Evolutionary conservation across 495 filamentous ascomycete genomes (phyloP).

Genomic region (Parachaetomium inaequale): DNA sequence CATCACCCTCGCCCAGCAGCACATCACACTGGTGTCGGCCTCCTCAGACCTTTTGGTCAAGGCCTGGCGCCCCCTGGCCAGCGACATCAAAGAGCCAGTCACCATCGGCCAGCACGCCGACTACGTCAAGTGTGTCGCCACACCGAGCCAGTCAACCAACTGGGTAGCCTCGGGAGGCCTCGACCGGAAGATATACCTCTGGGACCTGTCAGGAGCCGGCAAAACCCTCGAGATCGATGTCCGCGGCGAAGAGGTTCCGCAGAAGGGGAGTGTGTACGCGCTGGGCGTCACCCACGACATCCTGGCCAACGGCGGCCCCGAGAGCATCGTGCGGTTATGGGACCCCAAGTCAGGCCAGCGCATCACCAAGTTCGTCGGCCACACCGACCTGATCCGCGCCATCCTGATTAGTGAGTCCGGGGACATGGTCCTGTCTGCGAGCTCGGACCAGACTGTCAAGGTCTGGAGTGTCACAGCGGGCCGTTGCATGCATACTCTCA

Average conservation of each 20-base stretch:
- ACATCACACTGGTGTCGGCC: constrained; percentile 83
- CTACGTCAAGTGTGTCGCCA: constrained; percentile 92
- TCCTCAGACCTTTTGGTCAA: constrained; percentile 95
- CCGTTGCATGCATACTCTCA: constrained; percentile 93
- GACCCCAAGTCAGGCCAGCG: constrained; percentile 84
- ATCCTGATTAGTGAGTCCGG: constrained; percentile 85
- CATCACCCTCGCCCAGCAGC: constrained; percentile 77
- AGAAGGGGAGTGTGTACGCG: constrained; percentile 95
- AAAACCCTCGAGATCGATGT: constrained; percentile 82
- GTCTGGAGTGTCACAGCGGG: constrained; percentile 94
- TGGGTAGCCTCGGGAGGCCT: constrained; percentile 98
- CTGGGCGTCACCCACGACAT: constrained; percentile 68
- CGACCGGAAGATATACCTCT: constrained; percentile 85
- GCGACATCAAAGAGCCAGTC: constrained; percentile 62
- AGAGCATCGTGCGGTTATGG: constrained; percentile 91
- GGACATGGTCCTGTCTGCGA: constrained; percentile 89
- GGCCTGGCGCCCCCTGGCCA: constrained; percentile 84
- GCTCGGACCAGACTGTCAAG: constrained; percentile 95
- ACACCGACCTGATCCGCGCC: constrained; percentile 90
- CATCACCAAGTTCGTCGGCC: constrained; percentile 95
- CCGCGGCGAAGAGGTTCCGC: constrained; percentile 68
- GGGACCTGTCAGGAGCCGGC: constrained; percentile 86
- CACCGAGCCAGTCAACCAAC: constrained; percentile 61
- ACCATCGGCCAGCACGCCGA: constrained; percentile 91
- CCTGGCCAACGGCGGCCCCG: constrained; percentile 88